phyloP scores from a whole-genome alignment of 768 basidiomycete species.

The Suillus sp. region DNA sequence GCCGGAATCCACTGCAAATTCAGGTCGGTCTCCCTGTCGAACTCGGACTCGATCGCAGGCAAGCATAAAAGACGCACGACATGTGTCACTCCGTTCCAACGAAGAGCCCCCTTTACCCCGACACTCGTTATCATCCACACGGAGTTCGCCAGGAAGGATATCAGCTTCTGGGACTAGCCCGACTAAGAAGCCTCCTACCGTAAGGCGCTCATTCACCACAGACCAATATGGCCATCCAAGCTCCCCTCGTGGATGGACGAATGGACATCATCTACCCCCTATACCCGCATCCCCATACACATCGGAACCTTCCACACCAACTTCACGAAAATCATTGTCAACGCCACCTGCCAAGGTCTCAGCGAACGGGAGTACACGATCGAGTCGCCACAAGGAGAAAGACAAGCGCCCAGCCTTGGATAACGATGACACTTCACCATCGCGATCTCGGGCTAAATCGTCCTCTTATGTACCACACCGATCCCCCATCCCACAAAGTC shows the following conservation, averaged over 20 bases:
- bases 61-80: conserved; percentile 37
- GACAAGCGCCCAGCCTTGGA: conserved; percentile 37
- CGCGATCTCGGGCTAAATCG: conserved; percentile 54
- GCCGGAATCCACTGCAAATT: not conserved
- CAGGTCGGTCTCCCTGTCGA: not conserved
- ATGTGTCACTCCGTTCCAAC: conserved; percentile 31
- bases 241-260: conserved; percentile 35
- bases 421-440: conserved; percentile 39
- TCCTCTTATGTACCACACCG: conserved; percentile 57
- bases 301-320: conserved; percentile 61
- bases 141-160: conserved; percentile 35
- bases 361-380: conserved; percentile 21
- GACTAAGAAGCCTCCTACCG: conserved; percentile 30
- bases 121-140: conserved; percentile 37
- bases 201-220: conserved; percentile 37
- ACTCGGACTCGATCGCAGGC: conserved; percentile 37
- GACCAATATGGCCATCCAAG: conserved; percentile 31
- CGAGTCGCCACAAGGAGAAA: conserved; percentile 34
- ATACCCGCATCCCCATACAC: conserved; percentile 71
- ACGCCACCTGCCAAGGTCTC: conserved; percentile 37
- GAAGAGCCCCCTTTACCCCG: conserved; percentile 30
- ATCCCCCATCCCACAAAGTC: conserved; percentile 64
- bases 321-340: conserved; percentile 50
- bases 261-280: conserved; percentile 54
- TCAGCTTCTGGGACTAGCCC: conserved; percentile 23